These are phyloP conservation scores for Periconia digitata DNA, from an alignment of 2,329 filamentous ascomycete genomes.

Conservation along the genomic window DNA sequence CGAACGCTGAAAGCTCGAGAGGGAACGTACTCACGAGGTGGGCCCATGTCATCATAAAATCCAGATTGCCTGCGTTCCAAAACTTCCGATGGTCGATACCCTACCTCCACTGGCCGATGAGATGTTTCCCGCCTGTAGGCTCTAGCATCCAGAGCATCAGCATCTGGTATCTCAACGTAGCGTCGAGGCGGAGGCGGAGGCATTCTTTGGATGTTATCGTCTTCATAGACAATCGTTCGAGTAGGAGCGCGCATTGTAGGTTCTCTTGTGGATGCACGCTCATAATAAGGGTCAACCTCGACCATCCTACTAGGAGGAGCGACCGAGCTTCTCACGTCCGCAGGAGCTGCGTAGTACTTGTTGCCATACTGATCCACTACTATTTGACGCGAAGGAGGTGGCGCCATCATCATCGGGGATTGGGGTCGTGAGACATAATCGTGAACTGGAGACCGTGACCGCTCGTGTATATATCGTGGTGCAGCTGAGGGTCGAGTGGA, in stretches of 20 bases:
- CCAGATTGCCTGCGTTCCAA: conserved; percentile 29
- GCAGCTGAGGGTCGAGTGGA: conserved; percentile 40
- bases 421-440: conserved; percentile 43
- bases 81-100: conserved; percentile 29
- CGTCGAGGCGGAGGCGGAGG: conserved; percentile 52
- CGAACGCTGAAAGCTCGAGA: conserved; percentile 43
- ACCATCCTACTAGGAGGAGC: conserved; percentile 52
- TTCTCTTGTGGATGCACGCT: conserved; percentile 60
- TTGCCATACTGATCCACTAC: conserved; percentile 82
- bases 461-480: conserved; percentile 44
- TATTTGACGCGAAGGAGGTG: conserved; percentile 62
- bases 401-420: conserved; percentile 47
- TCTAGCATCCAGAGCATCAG: conserved; percentile 55
- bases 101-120: conserved; percentile 47
- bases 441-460: conserved; percentile 44
- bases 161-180: conserved; percentile 64
- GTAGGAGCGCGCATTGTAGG: conserved; percentile 53
- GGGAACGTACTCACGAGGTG: conserved; percentile 35
- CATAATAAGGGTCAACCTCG: conserved; percentile 65
- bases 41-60: conserved; percentile 42
- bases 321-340: conserved; percentile 55
- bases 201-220: conserved; percentile 41
- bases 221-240: conserved; percentile 53
- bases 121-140: conserved; percentile 62
- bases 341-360: conserved; percentile 67